Percentiles rank a stretch among this genome's conserved stretches.
phyloP scores from a whole-genome alignment of 768 basidiomycete genomes.

The Postia placenta region DNA sequence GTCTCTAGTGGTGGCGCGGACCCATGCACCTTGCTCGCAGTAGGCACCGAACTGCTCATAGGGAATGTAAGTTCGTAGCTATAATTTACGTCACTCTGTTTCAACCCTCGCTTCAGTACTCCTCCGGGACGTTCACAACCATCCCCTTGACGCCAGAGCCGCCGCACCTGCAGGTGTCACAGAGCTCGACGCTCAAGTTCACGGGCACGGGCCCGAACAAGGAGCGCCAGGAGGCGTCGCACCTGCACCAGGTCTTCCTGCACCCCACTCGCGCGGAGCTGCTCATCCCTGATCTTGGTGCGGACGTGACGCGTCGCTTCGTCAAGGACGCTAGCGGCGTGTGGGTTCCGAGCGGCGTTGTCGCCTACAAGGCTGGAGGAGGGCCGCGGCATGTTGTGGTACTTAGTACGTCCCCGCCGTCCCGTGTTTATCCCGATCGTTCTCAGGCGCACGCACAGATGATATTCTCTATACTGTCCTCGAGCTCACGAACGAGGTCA shows the following conservation, averaged over 20 bases:
- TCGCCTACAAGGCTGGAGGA: constrained; percentile 47
- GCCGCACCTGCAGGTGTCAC: constrained; percentile 36
- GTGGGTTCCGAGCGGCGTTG: constrained; percentile 45
- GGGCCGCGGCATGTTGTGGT: constrained; percentile 70
- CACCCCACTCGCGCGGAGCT: constrained; percentile 49
- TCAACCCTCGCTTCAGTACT: too few species aligned
- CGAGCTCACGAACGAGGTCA: constrained; percentile 57
- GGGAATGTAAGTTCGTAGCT: constrained; percentile 80
- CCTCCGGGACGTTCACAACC: constrained; percentile 51
- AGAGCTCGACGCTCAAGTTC: constrained; percentile 36
- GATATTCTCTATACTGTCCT: constrained; percentile 59
- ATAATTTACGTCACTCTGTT: too few species aligned
- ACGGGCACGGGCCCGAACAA: constrained; percentile 55
- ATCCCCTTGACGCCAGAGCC: constrained; percentile 47
- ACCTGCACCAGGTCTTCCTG: constrained; percentile 69
- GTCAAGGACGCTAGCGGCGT: constrained; percentile 33
- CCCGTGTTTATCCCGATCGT: neutral
- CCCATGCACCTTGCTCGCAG: constrained; percentile 59
- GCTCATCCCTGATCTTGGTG: constrained; percentile 71
- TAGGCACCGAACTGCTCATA: constrained; percentile 52
- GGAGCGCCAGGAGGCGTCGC: constrained; percentile 63
- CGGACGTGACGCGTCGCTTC: constrained; percentile 60
- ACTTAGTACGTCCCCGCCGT: constrained; percentile 63
- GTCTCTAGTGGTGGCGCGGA: constrained; percentile 50
- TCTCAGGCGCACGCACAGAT: constrained; percentile 31